These are phyloP conservation scores for Vaccinium corymbosum DNA, from an alignment of 148 eudicot genomes.

Conservation along the genomic window DNA sequence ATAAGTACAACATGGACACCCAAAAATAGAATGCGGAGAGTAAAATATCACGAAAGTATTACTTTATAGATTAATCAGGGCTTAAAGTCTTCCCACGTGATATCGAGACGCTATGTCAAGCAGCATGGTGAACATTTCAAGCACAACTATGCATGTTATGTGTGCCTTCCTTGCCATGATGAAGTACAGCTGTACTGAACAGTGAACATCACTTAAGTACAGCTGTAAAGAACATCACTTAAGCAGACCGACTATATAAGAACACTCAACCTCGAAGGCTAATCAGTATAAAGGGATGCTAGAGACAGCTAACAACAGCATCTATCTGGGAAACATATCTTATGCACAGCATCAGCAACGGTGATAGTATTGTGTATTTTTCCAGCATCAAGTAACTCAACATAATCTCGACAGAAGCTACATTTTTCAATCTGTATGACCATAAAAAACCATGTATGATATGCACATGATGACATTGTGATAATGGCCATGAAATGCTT, in stretches of 20 bases:
- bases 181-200: neutral
- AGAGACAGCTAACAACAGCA: neutral
- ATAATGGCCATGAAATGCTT: slow-evolving; percentile 20
- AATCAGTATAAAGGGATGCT: neutral
- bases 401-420: slow-evolving; percentile 9
- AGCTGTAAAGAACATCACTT: neutral
- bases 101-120: neutral
- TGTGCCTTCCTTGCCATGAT: neutral
- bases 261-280: neutral
- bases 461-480: neutral
- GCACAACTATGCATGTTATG: neutral
- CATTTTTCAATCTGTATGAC: neutral
- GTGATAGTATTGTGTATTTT: neutral
- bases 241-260: neutral
- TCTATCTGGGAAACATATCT: neutral
- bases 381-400: slow-evolving; percentile 6
- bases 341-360: neutral
- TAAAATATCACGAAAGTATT: neutral
- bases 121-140: slow-evolving; percentile 10
- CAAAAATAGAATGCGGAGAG: neutral
- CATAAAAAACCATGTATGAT: neutral
- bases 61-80: neutral
- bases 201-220: no score
- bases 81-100: neutral
- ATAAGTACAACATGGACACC: neutral